Evolutionary conservation across 2,329 filamentous ascomycete species (phyloP).

Genomic region (Apiospora hydei): DNA sequence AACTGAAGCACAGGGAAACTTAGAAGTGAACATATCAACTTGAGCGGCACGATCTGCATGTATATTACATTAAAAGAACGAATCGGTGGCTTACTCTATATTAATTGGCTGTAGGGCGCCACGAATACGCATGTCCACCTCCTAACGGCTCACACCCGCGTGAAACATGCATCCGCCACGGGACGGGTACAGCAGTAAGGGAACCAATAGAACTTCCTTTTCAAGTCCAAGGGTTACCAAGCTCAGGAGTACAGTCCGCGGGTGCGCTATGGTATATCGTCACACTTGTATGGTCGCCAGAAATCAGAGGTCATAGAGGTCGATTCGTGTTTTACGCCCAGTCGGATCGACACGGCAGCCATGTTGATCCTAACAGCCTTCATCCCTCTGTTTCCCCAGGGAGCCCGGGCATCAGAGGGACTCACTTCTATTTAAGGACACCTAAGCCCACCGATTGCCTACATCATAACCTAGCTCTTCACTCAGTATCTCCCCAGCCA

Average conservation of each 20-base stretch:
- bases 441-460: neutral
- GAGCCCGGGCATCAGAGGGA: neutral
- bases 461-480: neutral
- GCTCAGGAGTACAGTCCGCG: neutral
- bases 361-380: neutral
- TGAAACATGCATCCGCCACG: neutral
- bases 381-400: neutral
- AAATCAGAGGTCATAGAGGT: neutral
- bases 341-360: neutral
- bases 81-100: neutral
- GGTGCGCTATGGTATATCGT: neutral
- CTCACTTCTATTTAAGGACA: neutral
- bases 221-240: neutral
- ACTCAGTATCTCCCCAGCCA: neutral
- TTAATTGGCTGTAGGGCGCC: neutral
- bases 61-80: neutral
- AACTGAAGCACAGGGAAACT: too few relatives aligned
- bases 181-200: neutral
- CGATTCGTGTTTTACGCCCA: neutral
- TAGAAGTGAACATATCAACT: too few relatives aligned
- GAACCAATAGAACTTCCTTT: neutral
- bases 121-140: neutral
- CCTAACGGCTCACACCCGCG: neutral
- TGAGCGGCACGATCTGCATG: too few relatives aligned
- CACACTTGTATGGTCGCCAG: neutral